Conservation (phyloP, 23 red algal species). For the Cyanidioschyzon merolae region DNA sequence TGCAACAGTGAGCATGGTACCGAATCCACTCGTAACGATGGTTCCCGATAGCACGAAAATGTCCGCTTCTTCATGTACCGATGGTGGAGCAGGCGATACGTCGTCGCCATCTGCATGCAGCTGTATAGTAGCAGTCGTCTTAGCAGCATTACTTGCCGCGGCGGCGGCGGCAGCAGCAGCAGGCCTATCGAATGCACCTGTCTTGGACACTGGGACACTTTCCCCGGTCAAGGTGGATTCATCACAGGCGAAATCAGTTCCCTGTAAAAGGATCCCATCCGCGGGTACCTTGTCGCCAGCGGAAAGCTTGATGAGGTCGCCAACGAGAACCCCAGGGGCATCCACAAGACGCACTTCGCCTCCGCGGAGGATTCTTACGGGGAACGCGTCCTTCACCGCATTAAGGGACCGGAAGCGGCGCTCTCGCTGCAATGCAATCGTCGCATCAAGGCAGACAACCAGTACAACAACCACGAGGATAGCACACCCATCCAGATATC, state of each 20-base stretch:
- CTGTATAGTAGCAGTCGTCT: no score
- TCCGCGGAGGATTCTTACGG: slow-evolving; percentile 47
- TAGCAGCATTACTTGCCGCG: neutral
- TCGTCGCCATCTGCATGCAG: neutral
- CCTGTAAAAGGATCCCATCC: slow-evolving; percentile 51
- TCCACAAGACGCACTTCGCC: slow-evolving; percentile 18
- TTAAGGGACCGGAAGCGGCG: slow-evolving; percentile 73
- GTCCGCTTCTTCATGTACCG: slow-evolving; percentile 25
- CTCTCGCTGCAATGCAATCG: slow-evolving; percentile 57
- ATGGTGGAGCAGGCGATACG: neutral
- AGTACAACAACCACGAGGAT: slow-evolving; percentile 70
- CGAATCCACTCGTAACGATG: slow-evolving; percentile 61
- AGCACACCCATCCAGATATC: slow-evolving; percentile 80
- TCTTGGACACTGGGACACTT: slow-evolving; percentile 50
- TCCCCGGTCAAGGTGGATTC: slow-evolving; percentile 90
- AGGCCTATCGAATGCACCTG: neutral
- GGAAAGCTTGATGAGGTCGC: slow-evolving; percentile 68
- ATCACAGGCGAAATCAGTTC: slow-evolving; percentile 51
- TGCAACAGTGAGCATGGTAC: slow-evolving; percentile 45
- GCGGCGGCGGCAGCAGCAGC: neutral
- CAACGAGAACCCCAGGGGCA: slow-evolving; percentile 49
- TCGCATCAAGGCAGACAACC: slow-evolving; percentile 55
- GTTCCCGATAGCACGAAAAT: slow-evolving; percentile 79
- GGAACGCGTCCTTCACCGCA: slow-evolving; percentile 67
- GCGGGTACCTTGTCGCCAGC: slow-evolving; percentile 75